Conservation (phyloP, 1,284 basidiomycete species). For the Neolentinus lepideus region DNA sequence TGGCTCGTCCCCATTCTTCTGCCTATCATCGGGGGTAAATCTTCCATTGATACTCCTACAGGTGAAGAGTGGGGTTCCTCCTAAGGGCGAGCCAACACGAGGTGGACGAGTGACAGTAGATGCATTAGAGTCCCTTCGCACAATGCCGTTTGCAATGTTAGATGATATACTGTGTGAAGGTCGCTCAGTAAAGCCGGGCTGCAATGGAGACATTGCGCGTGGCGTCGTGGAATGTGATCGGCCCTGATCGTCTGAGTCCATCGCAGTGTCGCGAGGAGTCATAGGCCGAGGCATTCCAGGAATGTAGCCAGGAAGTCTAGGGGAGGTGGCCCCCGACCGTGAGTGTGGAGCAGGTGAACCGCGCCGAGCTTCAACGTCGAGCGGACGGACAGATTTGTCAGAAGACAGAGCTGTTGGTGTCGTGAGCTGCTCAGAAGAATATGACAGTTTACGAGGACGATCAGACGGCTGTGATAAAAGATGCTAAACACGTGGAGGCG, state of each 20-base stretch:
- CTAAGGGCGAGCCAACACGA: constrained; percentile 21
- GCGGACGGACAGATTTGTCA: constrained; percentile 41
- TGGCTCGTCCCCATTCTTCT: constrained; percentile 26
- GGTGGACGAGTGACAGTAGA: constrained; percentile 32
- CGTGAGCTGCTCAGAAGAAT: constrained; percentile 22
- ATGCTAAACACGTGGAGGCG: neutral
- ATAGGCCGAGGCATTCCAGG: constrained; percentile 83
- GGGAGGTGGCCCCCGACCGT: constrained; percentile 38
- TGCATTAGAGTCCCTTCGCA: constrained; percentile 45
- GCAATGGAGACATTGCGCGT: constrained; percentile 60
- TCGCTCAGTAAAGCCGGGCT: constrained; percentile 25
- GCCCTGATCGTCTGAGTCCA: constrained; percentile 59
- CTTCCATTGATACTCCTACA: constrained; percentile 56
- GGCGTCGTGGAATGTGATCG: constrained; percentile 74
- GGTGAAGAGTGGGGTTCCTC: constrained; percentile 41
- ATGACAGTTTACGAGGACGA: neutral
- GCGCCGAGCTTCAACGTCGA: constrained; percentile 39
- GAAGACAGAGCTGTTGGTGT: constrained; percentile 64
- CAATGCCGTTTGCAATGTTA: constrained; percentile 27
- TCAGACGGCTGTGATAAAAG: neutral
- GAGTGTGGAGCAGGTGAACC: constrained; percentile 44
- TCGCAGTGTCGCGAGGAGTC: constrained; percentile 60
- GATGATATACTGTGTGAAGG: constrained; percentile 22
- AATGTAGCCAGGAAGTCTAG: constrained; percentile 73
- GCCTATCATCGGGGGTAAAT: constrained; percentile 45